These are phyloP conservation scores for Psophocarpus tetragonolobus DNA, from an alignment of 306 rosid species.

Conservation along the genomic window DNA sequence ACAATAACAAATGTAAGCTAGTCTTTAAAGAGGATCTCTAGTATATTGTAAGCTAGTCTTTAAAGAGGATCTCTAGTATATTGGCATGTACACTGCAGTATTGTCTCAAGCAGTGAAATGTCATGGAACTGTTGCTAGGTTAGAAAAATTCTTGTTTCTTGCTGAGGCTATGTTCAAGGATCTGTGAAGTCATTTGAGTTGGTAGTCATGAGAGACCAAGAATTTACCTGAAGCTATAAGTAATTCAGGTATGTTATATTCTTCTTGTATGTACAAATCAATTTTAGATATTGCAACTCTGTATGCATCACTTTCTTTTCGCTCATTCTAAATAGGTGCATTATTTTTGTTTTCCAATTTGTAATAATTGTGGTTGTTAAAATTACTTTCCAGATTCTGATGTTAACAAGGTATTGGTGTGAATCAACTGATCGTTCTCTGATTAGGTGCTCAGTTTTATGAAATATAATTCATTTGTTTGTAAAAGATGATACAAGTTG, in stretches of 20 bases:
- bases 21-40: constrained; percentile 45
- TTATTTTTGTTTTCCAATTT: constrained; percentile 19
- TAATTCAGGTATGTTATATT: constrained; percentile 54
- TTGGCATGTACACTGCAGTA: constrained; percentile 37
- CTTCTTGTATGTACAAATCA: constrained; percentile 17
- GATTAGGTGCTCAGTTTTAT: neutral
- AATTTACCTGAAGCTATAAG: constrained; percentile 39
- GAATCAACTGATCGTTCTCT: neutral
- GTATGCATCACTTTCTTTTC: neutral
- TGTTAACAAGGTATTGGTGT: constrained; percentile 5
- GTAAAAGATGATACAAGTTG: neutral
- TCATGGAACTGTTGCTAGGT: constrained; percentile 44
- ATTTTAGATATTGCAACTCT: constrained; percentile 30
- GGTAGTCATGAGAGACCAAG: constrained; percentile 43
- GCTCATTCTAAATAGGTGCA: neutral
- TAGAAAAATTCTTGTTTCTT: constrained; percentile 37
- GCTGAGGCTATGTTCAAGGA: constrained; percentile 40
- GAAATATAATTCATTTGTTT: neutral
- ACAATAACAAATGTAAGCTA: no score
- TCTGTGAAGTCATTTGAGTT: constrained; percentile 38
- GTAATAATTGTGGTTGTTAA: neutral
- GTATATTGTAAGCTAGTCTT: constrained; percentile 46
- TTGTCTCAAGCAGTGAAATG: constrained; percentile 40
- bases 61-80: constrained; percentile 41
- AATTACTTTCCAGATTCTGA: constrained; percentile 9